These are phyloP conservation scores for Triticum dicoccoides DNA, from an alignment of 176 grass and related monocot genomes.

Conservation along the genomic window DNA sequence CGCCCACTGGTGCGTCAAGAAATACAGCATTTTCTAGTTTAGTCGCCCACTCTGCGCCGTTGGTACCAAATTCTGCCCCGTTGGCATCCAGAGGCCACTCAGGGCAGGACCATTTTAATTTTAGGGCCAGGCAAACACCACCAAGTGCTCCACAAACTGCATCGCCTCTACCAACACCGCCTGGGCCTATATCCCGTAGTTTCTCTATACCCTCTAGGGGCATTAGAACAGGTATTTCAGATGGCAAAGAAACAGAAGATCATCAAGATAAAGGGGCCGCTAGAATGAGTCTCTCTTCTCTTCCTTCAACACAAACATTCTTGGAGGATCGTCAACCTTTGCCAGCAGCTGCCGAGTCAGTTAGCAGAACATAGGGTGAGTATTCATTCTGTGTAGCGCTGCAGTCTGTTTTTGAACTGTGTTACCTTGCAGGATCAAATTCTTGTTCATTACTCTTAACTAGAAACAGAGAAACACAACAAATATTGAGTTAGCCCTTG, in stretches of 20 bases:
- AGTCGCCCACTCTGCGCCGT: slow-evolving; percentile 76
- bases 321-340: slow-evolving; percentile 44
- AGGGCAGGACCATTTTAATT: slow-evolving; percentile 41
- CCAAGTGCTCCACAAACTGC: slow-evolving; percentile 55
- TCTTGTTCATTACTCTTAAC: not conserved
- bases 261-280: slow-evolving; percentile 43
- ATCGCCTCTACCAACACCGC: slow-evolving; percentile 78
- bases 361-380: slow-evolving; percentile 48
- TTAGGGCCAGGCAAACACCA: slow-evolving; percentile 40
- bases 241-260: slow-evolving; percentile 50
- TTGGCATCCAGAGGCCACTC: slow-evolving; percentile 40
- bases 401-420: not conserved
- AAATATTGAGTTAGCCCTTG: not conserved
- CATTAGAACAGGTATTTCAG: slow-evolving; percentile 48
- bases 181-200: slow-evolving; percentile 77
- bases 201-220: slow-evolving; percentile 93
- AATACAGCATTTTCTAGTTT: slow-evolving; percentile 46
- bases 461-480: not conserved
- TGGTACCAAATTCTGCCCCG: slow-evolving; percentile 77
- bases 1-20: slow-evolving; percentile 53
- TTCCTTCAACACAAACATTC: slow-evolving; percentile 54
- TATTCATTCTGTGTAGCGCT: not conserved
- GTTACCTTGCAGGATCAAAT: not conserved
- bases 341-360: slow-evolving; percentile 40
- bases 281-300: slow-evolving; percentile 51